These are phyloP conservation scores for Micractinium conductrix DNA, from an alignment of 139 green algal genomes.

Conservation along the genomic window DNA sequence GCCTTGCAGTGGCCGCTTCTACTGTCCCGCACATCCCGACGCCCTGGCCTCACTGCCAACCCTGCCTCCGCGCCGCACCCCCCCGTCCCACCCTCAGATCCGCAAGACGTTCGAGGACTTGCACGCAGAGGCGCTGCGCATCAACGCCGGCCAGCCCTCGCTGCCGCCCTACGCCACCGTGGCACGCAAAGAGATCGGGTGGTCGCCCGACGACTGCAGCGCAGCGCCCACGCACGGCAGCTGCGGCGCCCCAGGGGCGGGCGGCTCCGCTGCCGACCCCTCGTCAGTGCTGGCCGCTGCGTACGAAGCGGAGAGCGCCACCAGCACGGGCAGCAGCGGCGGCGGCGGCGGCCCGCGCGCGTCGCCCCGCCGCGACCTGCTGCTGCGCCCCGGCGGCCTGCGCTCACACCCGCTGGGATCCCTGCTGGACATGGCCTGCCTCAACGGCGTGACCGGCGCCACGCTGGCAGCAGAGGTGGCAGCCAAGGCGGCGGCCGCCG, in stretches of 20 bases:
- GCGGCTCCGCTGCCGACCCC: background rate
- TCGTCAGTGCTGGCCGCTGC: conserved; percentile 14
- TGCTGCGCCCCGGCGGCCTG: background rate
- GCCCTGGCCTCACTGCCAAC: no score
- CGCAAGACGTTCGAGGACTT: conserved; percentile 31
- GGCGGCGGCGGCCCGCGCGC: background rate
- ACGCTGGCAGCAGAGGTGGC: conserved; percentile 16
- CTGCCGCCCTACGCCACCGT: conserved; percentile 13
- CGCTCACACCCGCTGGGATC: background rate
- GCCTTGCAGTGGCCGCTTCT: no score
- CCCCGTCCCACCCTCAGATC: background rate
- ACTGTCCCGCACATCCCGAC: no score
- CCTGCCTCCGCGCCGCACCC: no score
- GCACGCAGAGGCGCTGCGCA: conserved; percentile 30
- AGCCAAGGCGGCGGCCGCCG: background rate
- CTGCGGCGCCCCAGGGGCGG: no score
- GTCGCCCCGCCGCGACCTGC: background rate
- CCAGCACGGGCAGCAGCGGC: background rate
- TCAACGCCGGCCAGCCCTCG: conserved; percentile 4
- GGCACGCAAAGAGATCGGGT: conserved; percentile 4
- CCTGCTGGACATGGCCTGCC: conserved; percentile 5
- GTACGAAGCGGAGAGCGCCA: background rate
- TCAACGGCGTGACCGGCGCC: background rate
- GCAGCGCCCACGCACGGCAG: background rate
- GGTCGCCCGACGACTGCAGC: background rate